Evolutionary conservation across 805 yeast genomes (phyloP).

Genomic region (Yarrowia bubula): DNA sequence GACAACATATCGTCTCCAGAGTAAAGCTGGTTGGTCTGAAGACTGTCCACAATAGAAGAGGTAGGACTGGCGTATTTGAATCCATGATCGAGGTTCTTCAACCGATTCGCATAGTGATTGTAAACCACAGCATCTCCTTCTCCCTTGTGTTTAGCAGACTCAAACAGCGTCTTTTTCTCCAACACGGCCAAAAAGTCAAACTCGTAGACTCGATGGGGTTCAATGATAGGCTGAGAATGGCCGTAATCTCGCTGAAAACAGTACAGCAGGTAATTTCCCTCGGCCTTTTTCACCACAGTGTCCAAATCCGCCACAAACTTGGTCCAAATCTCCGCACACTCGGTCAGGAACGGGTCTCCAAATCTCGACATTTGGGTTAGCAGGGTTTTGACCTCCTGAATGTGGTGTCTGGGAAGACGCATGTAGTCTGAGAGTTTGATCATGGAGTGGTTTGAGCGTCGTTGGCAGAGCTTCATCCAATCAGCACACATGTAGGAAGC

Average conservation of each 20-base stretch:
- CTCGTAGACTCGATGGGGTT: slow-evolving; percentile 3
- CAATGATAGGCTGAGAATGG: not conserved
- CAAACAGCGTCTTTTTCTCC: slow-evolving; percentile 6
- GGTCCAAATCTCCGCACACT: not conserved
- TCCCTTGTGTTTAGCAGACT: not conserved
- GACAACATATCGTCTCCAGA: slow-evolving; percentile 2
- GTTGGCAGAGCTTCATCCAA: not conserved
- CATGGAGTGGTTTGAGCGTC: not conserved
- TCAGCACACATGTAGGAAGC: slow-evolving; percentile 13
- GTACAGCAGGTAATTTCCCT: slow-evolving; percentile 1
- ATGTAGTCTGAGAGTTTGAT: not conserved
- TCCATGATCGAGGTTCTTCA: slow-evolving; percentile 1
- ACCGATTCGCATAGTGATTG: not conserved
- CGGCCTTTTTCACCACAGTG: not conserved
- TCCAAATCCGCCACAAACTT: slow-evolving; percentile 7
- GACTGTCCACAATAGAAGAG: not conserved
- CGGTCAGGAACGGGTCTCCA: slow-evolving; percentile 9
- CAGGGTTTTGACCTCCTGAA: not conserved
- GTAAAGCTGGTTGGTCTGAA: not conserved
- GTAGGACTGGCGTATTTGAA: not conserved
- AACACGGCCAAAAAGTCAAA: not conserved
- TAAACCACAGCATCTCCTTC: slow-evolving; percentile 1
- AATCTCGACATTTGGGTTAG: slow-evolving; percentile 8
- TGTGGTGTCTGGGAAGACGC: not conserved
- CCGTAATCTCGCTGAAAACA: slow-evolving; percentile 11